Evolutionary conservation across 2,329 filamentous ascomycete species (phyloP), one percentile per base, ranked within the genome.

Genomic region (Dactylellina leptospora): DNA sequence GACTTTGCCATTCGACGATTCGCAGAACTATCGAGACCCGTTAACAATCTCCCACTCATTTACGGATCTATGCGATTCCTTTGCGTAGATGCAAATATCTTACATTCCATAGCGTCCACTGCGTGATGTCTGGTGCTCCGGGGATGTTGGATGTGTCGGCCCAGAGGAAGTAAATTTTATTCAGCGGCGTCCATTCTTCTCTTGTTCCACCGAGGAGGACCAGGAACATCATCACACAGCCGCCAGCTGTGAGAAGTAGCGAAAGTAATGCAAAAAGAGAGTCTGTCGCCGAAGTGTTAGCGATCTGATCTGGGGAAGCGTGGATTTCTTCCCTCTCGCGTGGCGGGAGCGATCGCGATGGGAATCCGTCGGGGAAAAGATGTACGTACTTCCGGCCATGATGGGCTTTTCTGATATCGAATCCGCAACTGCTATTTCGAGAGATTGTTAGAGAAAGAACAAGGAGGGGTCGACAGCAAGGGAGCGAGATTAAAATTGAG

Each of bases 61-160:
- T 80, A 88, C 90, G 84, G 90, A 11, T 84, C 83, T 95, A 78
- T 81, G 91, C 81, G 79, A 89, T 77, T 80, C 85, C 0, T 88
- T 89, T 18, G 88, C 84, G n/a, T n/a, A n/a, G n/a, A n/a, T n/a
- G n/a, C n/a, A n/a, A n/a, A n/a, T n/a, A 82, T 82, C 27, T 96
- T 73, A 96, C 83, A 79, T 90, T 88, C 84, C 96, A 95, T 81
- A 90, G 96, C 33, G 92, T 96, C 93, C 93, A 97, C 81, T 93
- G 88, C 10, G 91, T 88, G 16, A 85, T 76, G 54, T 83, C 74
- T 56, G 88, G 86, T 10, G 91, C 88, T 50, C 88, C 88, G 2
- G 85, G 82, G 78, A 96, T 92, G 78, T 84, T 86, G 28, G 82
- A 82, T 0, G 93, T 96, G 78, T 90, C 85, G 77, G 91, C 91